Conservation (phyloP, 208 protist genomes). For the Wallacemonas rigidus region DNA sequence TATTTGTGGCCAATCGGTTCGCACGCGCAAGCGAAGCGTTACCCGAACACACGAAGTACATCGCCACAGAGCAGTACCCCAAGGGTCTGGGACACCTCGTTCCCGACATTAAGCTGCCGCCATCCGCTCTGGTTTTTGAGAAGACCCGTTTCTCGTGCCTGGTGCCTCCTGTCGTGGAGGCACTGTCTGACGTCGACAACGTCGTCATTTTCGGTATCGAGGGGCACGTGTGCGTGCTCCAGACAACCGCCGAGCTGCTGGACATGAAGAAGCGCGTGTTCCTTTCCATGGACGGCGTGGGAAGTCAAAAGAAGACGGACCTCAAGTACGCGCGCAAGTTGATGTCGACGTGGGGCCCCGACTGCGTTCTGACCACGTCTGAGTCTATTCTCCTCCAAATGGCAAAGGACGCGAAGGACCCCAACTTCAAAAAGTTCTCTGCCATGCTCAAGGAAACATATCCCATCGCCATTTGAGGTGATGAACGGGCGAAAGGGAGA, state of each 20-base stretch:
- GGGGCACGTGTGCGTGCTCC: slow-evolving; percentile 78
- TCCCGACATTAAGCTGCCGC: slow-evolving; percentile 58
- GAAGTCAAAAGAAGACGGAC: slow-evolving; percentile 73
- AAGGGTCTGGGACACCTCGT: slow-evolving; percentile 70
- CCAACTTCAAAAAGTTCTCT: slow-evolving; percentile 71
- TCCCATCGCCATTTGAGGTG: slow-evolving; percentile 23
- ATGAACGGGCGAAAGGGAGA: too few species aligned
- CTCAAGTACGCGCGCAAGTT: slow-evolving; percentile 54
- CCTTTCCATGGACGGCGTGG: slow-evolving; percentile 67
- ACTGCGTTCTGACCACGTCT: slow-evolving; percentile 63
- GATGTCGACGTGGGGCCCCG: slow-evolving; percentile 63
- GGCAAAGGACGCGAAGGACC: slow-evolving; percentile 59
- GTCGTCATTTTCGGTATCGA: slow-evolving; percentile 86
- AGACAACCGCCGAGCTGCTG: slow-evolving; percentile 73
- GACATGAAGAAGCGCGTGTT: slow-evolving; percentile 72
- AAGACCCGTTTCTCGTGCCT: slow-evolving; percentile 72
- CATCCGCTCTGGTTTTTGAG: slow-evolving; percentile 32
- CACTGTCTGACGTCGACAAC: slow-evolving; percentile 48
- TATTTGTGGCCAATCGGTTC: slow-evolving; percentile 80
- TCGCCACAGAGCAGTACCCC: slow-evolving; percentile 85
- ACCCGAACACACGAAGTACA: slow-evolving; percentile 68
- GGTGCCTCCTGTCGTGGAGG: slow-evolving; percentile 51
- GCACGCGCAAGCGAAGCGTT: slow-evolving; percentile 49
- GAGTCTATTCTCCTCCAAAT: slow-evolving; percentile 78
- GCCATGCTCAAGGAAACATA: slow-evolving; percentile 49